Conservation (phyloP, 192 early-diverging fungal species). For the Entomortierella parvispora region DNA sequence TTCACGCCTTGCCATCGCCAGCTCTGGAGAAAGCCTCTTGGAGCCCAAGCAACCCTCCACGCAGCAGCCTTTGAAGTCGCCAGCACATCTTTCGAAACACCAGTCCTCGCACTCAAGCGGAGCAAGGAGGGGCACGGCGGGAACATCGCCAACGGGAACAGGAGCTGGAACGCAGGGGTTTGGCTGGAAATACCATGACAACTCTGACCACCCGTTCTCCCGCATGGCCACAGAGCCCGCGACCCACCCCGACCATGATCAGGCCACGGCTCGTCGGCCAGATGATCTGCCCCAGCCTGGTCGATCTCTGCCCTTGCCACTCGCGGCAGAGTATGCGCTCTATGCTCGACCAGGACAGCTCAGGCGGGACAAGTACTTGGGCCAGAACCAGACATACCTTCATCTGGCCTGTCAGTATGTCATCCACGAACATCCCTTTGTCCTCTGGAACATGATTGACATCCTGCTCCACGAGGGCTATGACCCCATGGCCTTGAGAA, state of each 20-base stretch:
- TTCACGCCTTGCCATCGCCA: conserved; percentile 17
- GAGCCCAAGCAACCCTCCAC: too few species aligned
- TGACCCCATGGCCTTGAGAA: conserved; percentile 37
- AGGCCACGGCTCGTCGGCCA: too few species aligned
- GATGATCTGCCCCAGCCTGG: too few species aligned
- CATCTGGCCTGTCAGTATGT: conserved; percentile 40
- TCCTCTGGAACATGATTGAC: conserved; percentile 52
- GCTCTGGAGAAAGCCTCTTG: too few species aligned
- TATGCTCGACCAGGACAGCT: conserved; percentile 49
- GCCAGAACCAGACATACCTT: conserved; percentile 48
- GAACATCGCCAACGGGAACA: background rate
- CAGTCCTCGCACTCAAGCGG: too few species aligned
- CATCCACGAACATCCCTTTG: conserved; percentile 32
- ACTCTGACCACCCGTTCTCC: conserved; percentile 24
- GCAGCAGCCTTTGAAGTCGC: too few species aligned
- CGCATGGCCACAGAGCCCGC: conserved; percentile 28
- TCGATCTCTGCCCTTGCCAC: background rate
- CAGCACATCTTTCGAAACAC: too few species aligned
- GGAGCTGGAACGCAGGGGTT: background rate
- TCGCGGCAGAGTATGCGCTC: conserved; percentile 43
- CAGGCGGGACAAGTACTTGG: conserved; percentile 34
- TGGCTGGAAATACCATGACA: conserved; percentile 12
- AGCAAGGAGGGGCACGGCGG: background rate
- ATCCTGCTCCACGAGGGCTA: conserved; percentile 47
- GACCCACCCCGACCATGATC: too few species aligned